phyloP scores from a whole-genome alignment of 1,139 yeast genomes.

The Diutina ranongensis region DNA sequence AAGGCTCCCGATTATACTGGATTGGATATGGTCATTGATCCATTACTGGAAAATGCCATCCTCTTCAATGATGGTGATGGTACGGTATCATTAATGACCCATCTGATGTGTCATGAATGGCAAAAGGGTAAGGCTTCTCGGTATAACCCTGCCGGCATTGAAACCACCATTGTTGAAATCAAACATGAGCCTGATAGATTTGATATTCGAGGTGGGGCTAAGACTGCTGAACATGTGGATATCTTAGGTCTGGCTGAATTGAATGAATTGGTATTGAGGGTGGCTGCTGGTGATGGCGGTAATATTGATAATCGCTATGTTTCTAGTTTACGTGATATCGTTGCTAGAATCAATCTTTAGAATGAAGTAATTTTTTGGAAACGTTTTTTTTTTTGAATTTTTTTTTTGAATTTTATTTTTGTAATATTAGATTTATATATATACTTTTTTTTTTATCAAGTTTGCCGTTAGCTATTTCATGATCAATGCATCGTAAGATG shows the following conservation, averaged over 20 bases:
- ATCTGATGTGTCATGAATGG: conserved; percentile 77
- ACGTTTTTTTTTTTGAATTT: no score
- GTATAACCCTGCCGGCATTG: conserved; percentile 69
- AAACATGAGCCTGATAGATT: conserved; percentile 86
- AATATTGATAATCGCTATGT: conserved; percentile 46
- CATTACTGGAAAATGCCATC: conserved; percentile 49
- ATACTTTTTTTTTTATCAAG: no score
- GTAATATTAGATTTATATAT: no score
- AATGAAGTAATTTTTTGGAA: no score
- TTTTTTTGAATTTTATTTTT: no score
- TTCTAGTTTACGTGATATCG: conserved; percentile 54
- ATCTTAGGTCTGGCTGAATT: conserved; percentile 87
- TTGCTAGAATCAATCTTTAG: conserved; percentile 29
- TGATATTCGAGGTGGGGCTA: conserved; percentile 95
- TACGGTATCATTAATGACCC: conserved; percentile 79
- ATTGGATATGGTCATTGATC: conserved; percentile 58
- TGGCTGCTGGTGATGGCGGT: conserved; percentile 73
- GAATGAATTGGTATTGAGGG: conserved; percentile 71
- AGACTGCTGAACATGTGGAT: conserved; percentile 96
- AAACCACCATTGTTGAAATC: conserved; percentile 79
- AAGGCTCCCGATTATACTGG: conserved; percentile 44
- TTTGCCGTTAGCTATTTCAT: no score
- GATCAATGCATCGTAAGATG: no score
- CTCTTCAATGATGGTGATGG: conserved; percentile 91
- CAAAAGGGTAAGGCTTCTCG: conserved; percentile 43